Evolutionary conservation across 257 asterid genomes (phyloP).

Genomic region (Fraxinus cuspidata): DNA sequence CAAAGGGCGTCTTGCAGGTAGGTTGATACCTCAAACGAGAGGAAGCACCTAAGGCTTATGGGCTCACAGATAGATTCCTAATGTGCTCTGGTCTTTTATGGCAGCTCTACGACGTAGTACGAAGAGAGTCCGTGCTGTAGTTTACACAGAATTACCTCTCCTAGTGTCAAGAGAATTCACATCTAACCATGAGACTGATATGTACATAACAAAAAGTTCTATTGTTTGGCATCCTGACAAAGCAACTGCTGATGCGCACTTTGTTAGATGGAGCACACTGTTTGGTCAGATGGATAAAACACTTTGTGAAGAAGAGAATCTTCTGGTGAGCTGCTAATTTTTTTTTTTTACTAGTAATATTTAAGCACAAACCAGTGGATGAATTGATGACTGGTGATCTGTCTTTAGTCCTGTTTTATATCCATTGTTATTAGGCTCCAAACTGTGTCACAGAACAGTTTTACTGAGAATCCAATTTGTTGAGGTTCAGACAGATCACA

Average conservation of each 20-base stretch:
- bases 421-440: neutral
- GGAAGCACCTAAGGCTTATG: conserved; percentile 8
- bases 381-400: too few relatives aligned
- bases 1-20: conserved; percentile 87
- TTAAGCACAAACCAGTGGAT: neutral
- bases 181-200: conserved; percentile 41
- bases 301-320: conserved; percentile 77
- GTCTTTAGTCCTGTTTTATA: too few relatives aligned
- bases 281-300: conserved; percentile 75
- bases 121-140: conserved; percentile 71
- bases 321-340: conserved; percentile 54
- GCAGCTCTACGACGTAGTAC: conserved; percentile 84
- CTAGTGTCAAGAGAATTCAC: conserved; percentile 66
- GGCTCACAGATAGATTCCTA: neutral
- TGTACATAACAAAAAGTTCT: conserved; percentile 24
- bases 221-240: conserved; percentile 31
- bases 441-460: neutral
- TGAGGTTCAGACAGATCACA: neutral
- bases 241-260: conserved; percentile 55
- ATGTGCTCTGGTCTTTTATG: conserved; percentile 22
- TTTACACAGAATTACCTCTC: conserved; percentile 68
- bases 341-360: neutral
- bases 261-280: conserved; percentile 62
- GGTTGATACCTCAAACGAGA: conserved; percentile 7
- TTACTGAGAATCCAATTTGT: neutral